Percentiles rank a stretch among this genome's conserved stretches.
Conservation (phyloP, 805 yeast genomes). For the Candida qinlingensis region DNA sequence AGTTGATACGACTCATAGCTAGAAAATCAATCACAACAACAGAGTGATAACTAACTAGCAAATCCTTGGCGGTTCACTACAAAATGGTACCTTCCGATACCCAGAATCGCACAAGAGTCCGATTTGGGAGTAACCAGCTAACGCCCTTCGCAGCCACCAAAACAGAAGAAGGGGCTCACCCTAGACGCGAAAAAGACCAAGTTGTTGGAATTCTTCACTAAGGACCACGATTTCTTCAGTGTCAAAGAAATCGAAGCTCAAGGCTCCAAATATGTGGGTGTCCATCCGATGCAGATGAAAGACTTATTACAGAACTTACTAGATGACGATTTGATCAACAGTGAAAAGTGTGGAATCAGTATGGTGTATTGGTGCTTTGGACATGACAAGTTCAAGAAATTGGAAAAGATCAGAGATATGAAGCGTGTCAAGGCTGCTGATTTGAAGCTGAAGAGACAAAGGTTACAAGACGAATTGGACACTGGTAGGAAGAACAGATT, state of each 20-base stretch:
- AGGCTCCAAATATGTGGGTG: conserved; percentile 39
- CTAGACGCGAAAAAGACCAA: conserved; percentile 36
- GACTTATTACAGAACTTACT: conserved; percentile 40
- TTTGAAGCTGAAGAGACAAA: conserved; percentile 11
- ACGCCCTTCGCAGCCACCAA: conserved; percentile 10
- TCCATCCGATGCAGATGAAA: conserved; percentile 51
- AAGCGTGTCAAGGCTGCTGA: conserved; percentile 1
- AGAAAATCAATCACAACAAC: too few species aligned
- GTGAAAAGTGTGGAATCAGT: conserved; percentile 51
- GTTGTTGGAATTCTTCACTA: conserved; percentile 35
- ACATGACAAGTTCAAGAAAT: conserved; percentile 25
- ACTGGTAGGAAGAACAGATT: conserved; percentile 10
- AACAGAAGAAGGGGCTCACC: conserved; percentile 27
- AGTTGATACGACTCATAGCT: not conserved
- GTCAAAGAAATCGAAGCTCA: conserved; percentile 46
- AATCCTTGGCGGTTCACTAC: too few species aligned
- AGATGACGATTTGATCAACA: conserved; percentile 44
- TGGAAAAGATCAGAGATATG: conserved; percentile 9
- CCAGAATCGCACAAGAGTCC: not conserved
- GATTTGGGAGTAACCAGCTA: not conserved
- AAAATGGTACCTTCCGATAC: too few species aligned
- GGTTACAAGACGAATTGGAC: conserved; percentile 1
- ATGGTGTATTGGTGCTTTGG: conserved; percentile 48
- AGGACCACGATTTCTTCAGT: conserved; percentile 36
- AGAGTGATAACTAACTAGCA: too few species aligned